Evolutionary conservation across 371 early-diverging fungal species (phyloP).

Genomic region (Mucor lusitanicus): DNA sequence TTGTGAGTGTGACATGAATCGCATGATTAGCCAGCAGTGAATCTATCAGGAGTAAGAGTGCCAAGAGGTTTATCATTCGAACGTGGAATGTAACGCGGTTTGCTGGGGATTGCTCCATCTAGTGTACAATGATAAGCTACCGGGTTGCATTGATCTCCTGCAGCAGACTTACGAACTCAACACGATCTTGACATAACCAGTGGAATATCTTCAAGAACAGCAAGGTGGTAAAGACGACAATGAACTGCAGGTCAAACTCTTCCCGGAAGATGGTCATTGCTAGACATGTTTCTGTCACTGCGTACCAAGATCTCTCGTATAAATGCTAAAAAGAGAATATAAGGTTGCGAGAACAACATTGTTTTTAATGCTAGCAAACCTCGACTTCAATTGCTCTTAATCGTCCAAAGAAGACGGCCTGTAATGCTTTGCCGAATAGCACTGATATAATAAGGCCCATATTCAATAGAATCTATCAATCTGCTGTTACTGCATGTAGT

Average conservation of each 20-base stretch:
- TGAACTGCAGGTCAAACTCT: conserved; percentile 87
- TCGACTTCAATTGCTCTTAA: conserved; percentile 92
- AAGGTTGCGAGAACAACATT: neutral
- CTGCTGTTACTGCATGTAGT: neutral
- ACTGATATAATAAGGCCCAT: conserved; percentile 79
- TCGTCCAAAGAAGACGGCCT: conserved; percentile 86
- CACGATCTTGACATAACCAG: conserved; percentile 92
- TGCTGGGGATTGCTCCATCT: conserved; percentile 87
- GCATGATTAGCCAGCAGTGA: conserved; percentile 69
- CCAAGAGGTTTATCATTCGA: conserved; percentile 68
- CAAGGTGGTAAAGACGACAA: conserved; percentile 79
- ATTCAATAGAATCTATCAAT: conserved; percentile 71
- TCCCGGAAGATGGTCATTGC: conserved; percentile 96
- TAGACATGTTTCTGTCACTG: conserved; percentile 92
- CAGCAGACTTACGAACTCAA: conserved; percentile 78
- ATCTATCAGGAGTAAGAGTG: conserved; percentile 70
- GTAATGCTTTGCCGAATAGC: conserved; percentile 73
- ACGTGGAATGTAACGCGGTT: conserved; percentile 66
- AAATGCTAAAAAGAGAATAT: conserved; percentile 65
- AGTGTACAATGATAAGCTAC: neutral
- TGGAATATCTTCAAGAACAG: conserved; percentile 93
- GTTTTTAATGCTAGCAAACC: conserved; percentile 37
- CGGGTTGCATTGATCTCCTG: neutral
- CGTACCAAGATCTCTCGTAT: conserved; percentile 95
- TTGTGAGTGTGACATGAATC: conserved; percentile 55